Conservation (phyloP, 331 rosid species). For the Spiraea crenata region DNA sequence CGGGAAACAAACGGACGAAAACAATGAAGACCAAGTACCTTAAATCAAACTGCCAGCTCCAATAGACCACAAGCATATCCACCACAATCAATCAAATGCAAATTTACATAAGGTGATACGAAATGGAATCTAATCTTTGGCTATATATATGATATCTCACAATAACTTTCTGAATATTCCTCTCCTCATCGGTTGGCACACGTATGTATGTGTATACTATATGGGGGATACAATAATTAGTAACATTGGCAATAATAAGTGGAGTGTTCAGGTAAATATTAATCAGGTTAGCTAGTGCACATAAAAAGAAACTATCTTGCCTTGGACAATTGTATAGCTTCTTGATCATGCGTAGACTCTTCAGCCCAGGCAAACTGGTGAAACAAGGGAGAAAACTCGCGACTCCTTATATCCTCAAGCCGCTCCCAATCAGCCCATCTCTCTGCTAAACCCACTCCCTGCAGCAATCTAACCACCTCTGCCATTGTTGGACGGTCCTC, state of each 20-base stretch:
- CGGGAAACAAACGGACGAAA: background rate
- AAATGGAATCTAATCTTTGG: background rate
- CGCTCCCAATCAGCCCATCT: constrained; percentile 92
- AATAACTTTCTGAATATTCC: background rate
- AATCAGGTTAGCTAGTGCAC: background rate
- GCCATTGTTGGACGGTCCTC: constrained; percentile 87
- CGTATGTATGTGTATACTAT: background rate
- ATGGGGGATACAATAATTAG: background rate
- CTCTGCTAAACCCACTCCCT: constrained; percentile 70
- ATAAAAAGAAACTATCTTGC: constrained; percentile 47
- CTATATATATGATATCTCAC: constrained; percentile 3
- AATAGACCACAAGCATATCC: background rate
- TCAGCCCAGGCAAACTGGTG: constrained; percentile 80
- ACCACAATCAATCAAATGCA: background rate
- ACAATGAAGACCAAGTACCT: background rate
- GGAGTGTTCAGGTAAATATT: background rate
- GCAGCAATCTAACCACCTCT: constrained; percentile 66
- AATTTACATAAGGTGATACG: too few species aligned
- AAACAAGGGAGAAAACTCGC: constrained; percentile 45
- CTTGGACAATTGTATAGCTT: constrained; percentile 80
- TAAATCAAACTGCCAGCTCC: background rate
- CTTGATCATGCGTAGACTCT: constrained; percentile 82
- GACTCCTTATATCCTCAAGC: constrained; percentile 56
- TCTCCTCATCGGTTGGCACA: background rate
- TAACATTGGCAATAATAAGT: background rate